Base-by-base conservation (phyloP, 1,284 basidiomycete genomes). In the Melampsora larici-populina region DNA sequence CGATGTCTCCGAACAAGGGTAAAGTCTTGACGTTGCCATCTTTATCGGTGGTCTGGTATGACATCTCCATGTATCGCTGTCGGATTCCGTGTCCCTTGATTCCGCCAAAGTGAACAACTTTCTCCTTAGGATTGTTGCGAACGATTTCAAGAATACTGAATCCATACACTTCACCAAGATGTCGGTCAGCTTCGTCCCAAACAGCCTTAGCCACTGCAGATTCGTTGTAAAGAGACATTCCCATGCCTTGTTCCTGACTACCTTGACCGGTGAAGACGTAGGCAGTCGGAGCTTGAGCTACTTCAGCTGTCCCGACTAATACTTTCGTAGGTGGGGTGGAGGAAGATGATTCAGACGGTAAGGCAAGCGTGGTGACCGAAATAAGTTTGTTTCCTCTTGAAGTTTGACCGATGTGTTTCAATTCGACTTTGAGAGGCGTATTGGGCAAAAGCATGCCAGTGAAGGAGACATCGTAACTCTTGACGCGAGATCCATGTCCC, bases 231-330 rank as follows among this genome's bases (percentile, higher is more conserved):
- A 99, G 88, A 82, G 98, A 95, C 95, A 99, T 98, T 58, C 97
- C 96, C 96, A 99, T 99, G 51, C 95, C 94, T 68, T 91, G 90
- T 85, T 99, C 96, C 85, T 99, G 97, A 31, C 94, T 98, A 76
- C 96, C 96, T 85, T 99, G 96, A 69, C 96, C 96, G 73, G 96
- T 99, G 88, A 98, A 98, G 82, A 97, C 94, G 82, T 98, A 98
- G 69, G 93, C 93, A 21, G 95, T 97, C 18, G 90, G 89, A 2
- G 93, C 90, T 85, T 98, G 96, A 18, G 90, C 90, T 80, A 98
- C 93, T 84, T 97, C 94, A 69, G 96, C 92, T 26, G 91, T 89
- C 60, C 96, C 96, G 80, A 92, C 90, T 63, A 98, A 87, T 77
- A 98, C 94, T 85, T 93, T 97, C 2, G 58, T 63, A 31, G 74